Conservation (phyloP, 192 early-diverging fungal genomes). For the Linnemannia hyalina region DNA sequence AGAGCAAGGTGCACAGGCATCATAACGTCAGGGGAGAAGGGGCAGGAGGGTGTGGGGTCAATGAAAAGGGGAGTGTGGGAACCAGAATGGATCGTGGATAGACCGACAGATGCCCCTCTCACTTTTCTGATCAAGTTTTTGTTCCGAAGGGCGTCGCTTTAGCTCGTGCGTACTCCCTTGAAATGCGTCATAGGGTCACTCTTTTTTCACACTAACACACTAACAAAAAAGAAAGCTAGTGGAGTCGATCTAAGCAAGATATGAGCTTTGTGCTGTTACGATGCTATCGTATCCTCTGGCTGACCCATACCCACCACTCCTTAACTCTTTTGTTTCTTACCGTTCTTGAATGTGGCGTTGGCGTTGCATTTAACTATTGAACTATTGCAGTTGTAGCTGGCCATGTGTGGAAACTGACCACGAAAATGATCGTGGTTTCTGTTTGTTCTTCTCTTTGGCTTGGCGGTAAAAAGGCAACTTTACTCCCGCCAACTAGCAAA, state of each 20-base stretch:
- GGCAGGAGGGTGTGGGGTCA: not conserved
- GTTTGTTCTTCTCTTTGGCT: too few relatives aligned
- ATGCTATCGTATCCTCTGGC: not conserved
- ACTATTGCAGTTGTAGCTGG: too few relatives aligned
- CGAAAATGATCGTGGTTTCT: too few relatives aligned
- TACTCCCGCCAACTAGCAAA: too few relatives aligned
- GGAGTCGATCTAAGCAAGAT: not conserved
- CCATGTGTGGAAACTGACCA: too few relatives aligned
- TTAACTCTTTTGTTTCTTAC: too few relatives aligned
- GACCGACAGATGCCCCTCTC: not conserved
- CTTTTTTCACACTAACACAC: not conserved
- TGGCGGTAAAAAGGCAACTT: too few relatives aligned
- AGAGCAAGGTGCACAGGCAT: not conserved
- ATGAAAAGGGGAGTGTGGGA: not conserved
- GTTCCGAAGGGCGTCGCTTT: not conserved
- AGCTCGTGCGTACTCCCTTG: slow-evolving; percentile 5
- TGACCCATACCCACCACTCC: not conserved
- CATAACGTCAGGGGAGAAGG: too few relatives aligned
- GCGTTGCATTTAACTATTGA: too few relatives aligned
- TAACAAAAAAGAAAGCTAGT: not conserved
- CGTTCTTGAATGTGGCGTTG: too few relatives aligned
- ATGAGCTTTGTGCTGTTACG: not conserved
- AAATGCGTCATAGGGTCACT: not conserved
- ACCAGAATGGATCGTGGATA: not conserved
- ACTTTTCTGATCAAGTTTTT: too few relatives aligned